These are phyloP conservation scores for Puccinia hordei DNA, from an alignment of 1,284 basidiomycete genomes.

Conservation along the genomic window DNA sequence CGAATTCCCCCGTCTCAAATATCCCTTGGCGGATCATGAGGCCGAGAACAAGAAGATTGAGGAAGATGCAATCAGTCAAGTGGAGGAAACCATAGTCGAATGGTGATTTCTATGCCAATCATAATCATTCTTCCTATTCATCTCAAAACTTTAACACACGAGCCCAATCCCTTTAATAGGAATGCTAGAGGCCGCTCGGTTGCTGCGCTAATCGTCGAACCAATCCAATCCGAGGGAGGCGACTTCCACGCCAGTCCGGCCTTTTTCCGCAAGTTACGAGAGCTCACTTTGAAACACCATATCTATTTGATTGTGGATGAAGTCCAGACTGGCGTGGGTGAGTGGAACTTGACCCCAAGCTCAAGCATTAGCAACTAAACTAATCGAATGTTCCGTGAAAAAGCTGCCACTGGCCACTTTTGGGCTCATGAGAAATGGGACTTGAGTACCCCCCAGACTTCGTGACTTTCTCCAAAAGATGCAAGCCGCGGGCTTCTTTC, in stretches of 20 bases:
- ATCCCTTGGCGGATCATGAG: slow-evolving; percentile 62
- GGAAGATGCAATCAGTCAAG: slow-evolving; percentile 57
- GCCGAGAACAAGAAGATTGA: slow-evolving; percentile 63
- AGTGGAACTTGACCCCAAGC: not conserved
- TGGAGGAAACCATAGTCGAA: slow-evolving; percentile 60
- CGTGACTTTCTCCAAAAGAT: slow-evolving; percentile 65
- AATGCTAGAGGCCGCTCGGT: slow-evolving; percentile 61
- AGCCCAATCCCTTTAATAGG: too few species aligned
- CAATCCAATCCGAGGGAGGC: slow-evolving; percentile 65
- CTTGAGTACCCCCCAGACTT: slow-evolving; percentile 63
- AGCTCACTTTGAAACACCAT: slow-evolving; percentile 63
- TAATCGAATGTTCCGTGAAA: too few species aligned
- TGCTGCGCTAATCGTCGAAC: slow-evolving; percentile 66
- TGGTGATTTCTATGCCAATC: too few species aligned
- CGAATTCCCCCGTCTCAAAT: slow-evolving; percentile 64
- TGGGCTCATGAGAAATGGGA: slow-evolving; percentile 67
- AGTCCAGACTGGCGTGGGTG: slow-evolving; percentile 64
- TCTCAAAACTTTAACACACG: too few species aligned
- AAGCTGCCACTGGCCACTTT: slow-evolving; percentile 64
- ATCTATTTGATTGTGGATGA: slow-evolving; percentile 65
- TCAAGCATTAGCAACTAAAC: too few species aligned
- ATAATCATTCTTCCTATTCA: too few species aligned
- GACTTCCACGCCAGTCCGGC: slow-evolving; percentile 64
- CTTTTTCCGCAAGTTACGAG: slow-evolving; percentile 64
- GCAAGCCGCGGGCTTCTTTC: slow-evolving; percentile 64